Evolutionary conservation across 345 rosid genomes (phyloP).

Genomic region (Toxicodendron radicans): DNA sequence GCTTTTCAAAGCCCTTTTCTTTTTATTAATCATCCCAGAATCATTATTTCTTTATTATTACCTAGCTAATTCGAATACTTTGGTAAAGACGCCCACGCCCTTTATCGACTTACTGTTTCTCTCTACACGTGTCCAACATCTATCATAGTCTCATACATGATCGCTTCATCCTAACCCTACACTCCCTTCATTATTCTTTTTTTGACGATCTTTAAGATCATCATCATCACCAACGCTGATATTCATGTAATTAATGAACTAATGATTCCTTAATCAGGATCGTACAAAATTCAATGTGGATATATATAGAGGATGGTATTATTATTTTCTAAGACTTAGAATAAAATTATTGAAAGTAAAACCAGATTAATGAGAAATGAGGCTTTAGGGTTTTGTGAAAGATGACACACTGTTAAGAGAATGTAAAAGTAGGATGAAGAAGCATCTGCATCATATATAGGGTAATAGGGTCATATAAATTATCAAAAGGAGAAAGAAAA

Average conservation of each 20-base stretch:
- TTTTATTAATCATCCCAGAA: slow-evolving; percentile 33
- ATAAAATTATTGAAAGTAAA: too few species aligned
- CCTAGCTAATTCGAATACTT: slow-evolving; percentile 3
- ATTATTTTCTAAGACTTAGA: too few species aligned
- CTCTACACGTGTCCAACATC: slow-evolving; percentile 29
- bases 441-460: background rate
- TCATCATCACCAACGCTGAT: background rate
- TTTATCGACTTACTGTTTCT: background rate
- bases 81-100: slow-evolving; percentile 15
- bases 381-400: background rate
- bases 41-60: slow-evolving; percentile 19
- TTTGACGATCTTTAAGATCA: background rate
- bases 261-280: background rate
- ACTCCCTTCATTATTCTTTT: slow-evolving; percentile 6
- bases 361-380: too few species aligned
- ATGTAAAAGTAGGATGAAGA: slow-evolving; percentile 14
- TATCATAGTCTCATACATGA: slow-evolving; percentile 6
- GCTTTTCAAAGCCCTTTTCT: slow-evolving; percentile 11
- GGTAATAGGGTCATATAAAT: slow-evolving; percentile 3
- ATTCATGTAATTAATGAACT: background rate
- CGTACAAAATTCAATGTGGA: background rate
- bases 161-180: slow-evolving; percentile 10
- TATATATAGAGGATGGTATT: background rate
- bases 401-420: background rate
- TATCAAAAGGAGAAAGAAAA: slow-evolving; percentile 20